These are phyloP conservation scores for Candida chilensis DNA, from an alignment of 805 yeast genomes.

Conservation along the genomic window DNA sequence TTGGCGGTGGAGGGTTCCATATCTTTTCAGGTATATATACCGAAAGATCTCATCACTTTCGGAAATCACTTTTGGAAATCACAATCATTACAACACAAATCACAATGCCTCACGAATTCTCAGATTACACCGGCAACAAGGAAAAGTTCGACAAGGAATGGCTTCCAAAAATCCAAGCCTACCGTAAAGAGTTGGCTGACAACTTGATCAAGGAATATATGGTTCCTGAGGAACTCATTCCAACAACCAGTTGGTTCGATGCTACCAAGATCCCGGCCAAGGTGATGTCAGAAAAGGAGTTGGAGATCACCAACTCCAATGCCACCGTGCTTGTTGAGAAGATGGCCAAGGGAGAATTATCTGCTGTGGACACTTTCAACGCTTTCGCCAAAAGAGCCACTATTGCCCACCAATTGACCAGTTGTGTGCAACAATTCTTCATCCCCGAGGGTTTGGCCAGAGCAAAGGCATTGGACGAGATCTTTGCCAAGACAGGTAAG, in stretches of 20 bases:
- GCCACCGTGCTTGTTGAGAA: slow-evolving; percentile 30
- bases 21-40: too few species aligned
- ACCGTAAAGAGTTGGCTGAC: slow-evolving; percentile 16
- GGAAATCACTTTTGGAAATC: too few species aligned
- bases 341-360: slow-evolving; percentile 35
- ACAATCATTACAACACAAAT: too few species aligned
- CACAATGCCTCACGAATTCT: too few species aligned
- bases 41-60: too few species aligned
- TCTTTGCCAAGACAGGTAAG: slow-evolving; percentile 34
- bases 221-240: slow-evolving; percentile 18
- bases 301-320: slow-evolving; percentile 29
- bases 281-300: slow-evolving; percentile 17
- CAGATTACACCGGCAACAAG: too few species aligned
- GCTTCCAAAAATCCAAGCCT: slow-evolving; percentile 37
- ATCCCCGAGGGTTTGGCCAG: slow-evolving; percentile 50
- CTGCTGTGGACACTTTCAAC: slow-evolving; percentile 42
- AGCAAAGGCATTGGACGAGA: slow-evolving; percentile 50
- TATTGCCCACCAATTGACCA: slow-evolving; percentile 53
- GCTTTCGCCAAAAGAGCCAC: slow-evolving; percentile 63
- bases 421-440: slow-evolving; percentile 50
- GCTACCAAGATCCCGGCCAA: background rate
- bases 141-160: slow-evolving; percentile 28
- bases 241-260: slow-evolving; percentile 9
- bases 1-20: too few species aligned
- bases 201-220: slow-evolving; percentile 13